Evolutionary conservation across 805 yeast genomes (phyloP).

Genomic region (Yamadazyma philogaea): DNA sequence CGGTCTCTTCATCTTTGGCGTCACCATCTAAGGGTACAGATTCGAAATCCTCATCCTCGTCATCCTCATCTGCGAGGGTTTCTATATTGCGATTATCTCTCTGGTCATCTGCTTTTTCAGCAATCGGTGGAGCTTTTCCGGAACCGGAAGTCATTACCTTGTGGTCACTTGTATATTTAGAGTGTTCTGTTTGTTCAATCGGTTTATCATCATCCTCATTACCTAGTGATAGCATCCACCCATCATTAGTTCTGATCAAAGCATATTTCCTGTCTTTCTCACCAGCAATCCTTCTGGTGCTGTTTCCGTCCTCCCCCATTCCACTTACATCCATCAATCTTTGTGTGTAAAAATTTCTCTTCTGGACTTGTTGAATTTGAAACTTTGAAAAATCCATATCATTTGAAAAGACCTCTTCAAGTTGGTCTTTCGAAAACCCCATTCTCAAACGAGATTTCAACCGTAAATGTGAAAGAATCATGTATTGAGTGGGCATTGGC

Average conservation of each 20-base stretch:
- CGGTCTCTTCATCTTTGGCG: constrained; percentile 21
- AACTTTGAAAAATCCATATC: constrained; percentile 88
- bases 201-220: constrained; percentile 46
- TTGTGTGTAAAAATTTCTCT: constrained; percentile 88
- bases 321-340: constrained; percentile 80
- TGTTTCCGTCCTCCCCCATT: constrained; percentile 55
- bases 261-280: constrained; percentile 76
- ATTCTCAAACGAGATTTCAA: constrained; percentile 84
- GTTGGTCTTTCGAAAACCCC: constrained; percentile 92
- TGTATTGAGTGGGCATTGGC: constrained; percentile 86
- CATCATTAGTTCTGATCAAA: constrained; percentile 71
- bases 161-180: constrained; percentile 1
- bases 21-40: constrained; percentile 53
- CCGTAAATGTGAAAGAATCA: constrained; percentile 78
- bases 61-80: constrained; percentile 12
- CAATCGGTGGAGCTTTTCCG: too few species aligned
- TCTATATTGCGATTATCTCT: too few species aligned
- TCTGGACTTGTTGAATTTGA: constrained; percentile 89
- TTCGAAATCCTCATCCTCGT: constrained; percentile 45
- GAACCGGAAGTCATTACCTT: not conserved
- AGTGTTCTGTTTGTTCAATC: not conserved
- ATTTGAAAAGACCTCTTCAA: constrained; percentile 76
- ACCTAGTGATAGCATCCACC: constrained; percentile 73
- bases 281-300: constrained; percentile 70
- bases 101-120: not conserved